A percentile compares a stretch with the other conserved stretches of the same genome.
Conservation (phyloP, 2,329 filamentous ascomycete species). For the Fusarium haematococcum region DNA sequence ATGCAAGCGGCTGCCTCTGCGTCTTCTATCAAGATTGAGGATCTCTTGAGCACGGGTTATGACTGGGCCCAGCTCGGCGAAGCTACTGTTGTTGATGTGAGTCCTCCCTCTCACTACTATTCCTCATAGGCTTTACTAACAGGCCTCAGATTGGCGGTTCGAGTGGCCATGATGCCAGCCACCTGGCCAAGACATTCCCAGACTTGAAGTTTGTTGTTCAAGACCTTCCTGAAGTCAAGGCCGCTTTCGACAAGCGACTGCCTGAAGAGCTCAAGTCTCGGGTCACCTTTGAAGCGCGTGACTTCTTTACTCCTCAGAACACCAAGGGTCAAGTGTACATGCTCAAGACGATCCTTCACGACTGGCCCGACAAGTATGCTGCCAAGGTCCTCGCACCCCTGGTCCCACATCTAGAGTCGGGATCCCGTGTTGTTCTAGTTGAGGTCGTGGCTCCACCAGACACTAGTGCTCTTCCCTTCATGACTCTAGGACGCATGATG, state of each 20-base stretch:
- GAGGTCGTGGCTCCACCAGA: slow-evolving; percentile 47
- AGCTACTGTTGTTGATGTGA: slow-evolving; percentile 45
- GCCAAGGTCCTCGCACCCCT: slow-evolving; percentile 54
- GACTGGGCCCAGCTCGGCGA: slow-evolving; percentile 42
- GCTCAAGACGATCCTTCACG: slow-evolving; percentile 65
- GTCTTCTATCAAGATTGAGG: slow-evolving; percentile 10
- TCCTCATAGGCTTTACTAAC: background rate
- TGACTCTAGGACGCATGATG: slow-evolving; percentile 1
- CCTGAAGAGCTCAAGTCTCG: slow-evolving; percentile 45
- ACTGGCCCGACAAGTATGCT: slow-evolving; percentile 62
- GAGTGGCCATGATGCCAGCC: slow-evolving; percentile 39
- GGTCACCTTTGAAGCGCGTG: slow-evolving; percentile 51
- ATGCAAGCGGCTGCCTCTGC: slow-evolving; percentile 19
- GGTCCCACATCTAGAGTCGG: slow-evolving; percentile 57
- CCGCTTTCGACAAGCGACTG: background rate
- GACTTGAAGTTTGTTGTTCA: slow-evolving; percentile 60
- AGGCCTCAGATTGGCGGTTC: slow-evolving; percentile 41
- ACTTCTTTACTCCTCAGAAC: slow-evolving; percentile 53
- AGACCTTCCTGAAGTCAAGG: slow-evolving; percentile 56
- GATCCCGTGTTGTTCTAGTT: slow-evolving; percentile 52
- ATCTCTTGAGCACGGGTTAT: slow-evolving; percentile 20
- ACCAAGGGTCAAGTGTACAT: slow-evolving; percentile 61
- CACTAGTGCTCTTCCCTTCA: slow-evolving; percentile 34
- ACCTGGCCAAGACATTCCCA: slow-evolving; percentile 40
- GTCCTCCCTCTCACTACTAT: background rate